Conservation (phyloP, 2,329 filamentous ascomycete species). For the Xylaria digitata region DNA sequence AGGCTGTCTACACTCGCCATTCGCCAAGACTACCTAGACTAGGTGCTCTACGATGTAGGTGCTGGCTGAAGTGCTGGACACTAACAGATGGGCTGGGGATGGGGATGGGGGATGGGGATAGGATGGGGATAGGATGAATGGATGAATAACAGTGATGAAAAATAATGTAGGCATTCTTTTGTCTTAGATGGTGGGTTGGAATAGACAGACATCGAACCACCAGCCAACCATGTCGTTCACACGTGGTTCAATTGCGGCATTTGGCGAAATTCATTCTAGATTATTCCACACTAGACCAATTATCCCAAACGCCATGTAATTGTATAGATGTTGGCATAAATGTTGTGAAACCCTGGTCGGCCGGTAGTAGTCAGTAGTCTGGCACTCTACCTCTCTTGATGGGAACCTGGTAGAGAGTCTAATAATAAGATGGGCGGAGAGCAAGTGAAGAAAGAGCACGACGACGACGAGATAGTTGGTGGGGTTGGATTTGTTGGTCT, state of each 20-base stretch:
- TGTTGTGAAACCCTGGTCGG: constrained; percentile 22
- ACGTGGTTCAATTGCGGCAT: constrained; percentile 38
- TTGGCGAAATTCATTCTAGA: constrained; percentile 33
- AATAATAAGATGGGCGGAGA: constrained; percentile 18
- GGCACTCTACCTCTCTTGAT: neutral
- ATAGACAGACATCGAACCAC: constrained; percentile 36
- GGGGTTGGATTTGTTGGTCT: constrained; percentile 16
- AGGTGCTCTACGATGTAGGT: too few relatives aligned
- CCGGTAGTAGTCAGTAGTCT: too few relatives aligned
- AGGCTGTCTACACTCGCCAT: constrained; percentile 1
- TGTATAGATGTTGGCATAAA: constrained; percentile 19
- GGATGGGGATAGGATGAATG: neutral
- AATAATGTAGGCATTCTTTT: neutral
- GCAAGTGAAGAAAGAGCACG: constrained; percentile 22
- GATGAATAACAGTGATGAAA: neutral
- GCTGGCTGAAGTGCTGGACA: too few relatives aligned
- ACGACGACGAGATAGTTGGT: neutral
- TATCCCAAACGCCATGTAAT: neutral
- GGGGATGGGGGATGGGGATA: too few relatives aligned
- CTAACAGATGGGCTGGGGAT: too few relatives aligned
- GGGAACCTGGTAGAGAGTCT: constrained; percentile 5
- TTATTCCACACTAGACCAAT: constrained; percentile 17
- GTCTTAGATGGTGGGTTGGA: constrained; percentile 18
- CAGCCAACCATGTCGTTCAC: constrained; percentile 27
- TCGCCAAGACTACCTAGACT: constrained; percentile 18